Base-by-base conservation (phyloP, 2,329 filamentous ascomycete genomes). In the Aspergillus transmontanensis region DNA sequence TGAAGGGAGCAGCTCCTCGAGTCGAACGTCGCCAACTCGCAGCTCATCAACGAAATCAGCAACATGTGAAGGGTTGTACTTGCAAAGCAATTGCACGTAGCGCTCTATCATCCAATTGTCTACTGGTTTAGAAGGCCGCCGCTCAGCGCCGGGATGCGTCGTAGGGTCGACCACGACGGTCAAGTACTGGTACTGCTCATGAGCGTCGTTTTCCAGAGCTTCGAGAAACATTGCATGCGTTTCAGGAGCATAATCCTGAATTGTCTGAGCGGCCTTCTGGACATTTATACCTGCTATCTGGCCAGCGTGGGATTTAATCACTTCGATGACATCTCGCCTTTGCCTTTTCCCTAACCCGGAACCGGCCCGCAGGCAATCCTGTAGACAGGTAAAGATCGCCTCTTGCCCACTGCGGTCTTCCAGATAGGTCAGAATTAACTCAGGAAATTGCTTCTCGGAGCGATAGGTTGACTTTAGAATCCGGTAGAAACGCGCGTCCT, bases 51-150 rank as follows among this genome's bases (percentile, higher is more conserved):
- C 87, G 75, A 95, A 99, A 60, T 93, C 89, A 3, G 92, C 91
- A 2, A 99, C 94, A 70, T 94, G 92, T 0, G 85, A 80, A 3
- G 93, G 87, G 64, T 97, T 87, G 75, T 93, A 97, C 61, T 83
- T 87, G 79, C 96, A 99, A 89, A 98, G 94, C 28, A 99, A 86
- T 70, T 91, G 90, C 5, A 98, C 89, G 76, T 98, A 98, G 60
- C 86, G 85, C 76, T 98, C 95, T 6, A 90, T 82, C 68, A 97
- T 88, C 39, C 85, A 84, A 48, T 86, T 83, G 48, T 86, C 84
- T 36, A 75, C 70, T 51, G 66, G 63, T 48, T 62, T 75, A 46
- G 71, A 69, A 56, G 76, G 67, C 45, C 67, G 71, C 4, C 73
- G 68, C 66, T 78, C 59, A 73, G 69, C n/a, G 71, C 64, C 39